phyloP scores from a whole-genome alignment of 2,329 filamentous ascomycete genomes.

The Apiospora hydei region DNA sequence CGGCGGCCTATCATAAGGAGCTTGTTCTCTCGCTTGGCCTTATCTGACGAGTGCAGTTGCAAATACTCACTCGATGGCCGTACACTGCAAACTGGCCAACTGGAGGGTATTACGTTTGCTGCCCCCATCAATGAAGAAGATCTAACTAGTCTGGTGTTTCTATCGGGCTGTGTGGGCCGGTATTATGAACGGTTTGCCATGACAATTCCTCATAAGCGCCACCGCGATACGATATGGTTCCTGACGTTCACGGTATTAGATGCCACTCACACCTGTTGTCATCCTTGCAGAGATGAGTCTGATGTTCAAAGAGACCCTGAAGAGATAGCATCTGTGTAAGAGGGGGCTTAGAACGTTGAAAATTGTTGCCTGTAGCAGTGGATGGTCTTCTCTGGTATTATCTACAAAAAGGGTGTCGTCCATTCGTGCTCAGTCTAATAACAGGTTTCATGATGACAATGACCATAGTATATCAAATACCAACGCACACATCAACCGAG shows the following conservation, averaged over 20 bases:
- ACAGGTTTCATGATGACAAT: too few species aligned
- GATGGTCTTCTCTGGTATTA: too few species aligned
- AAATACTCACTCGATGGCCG: background rate
- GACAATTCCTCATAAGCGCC: background rate
- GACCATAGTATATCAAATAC: too few species aligned
- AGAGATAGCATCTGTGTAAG: too few species aligned
- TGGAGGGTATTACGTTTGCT: background rate
- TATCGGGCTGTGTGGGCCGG: background rate
- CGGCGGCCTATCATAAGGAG: conserved; percentile 16
- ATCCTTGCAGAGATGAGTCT: too few species aligned
- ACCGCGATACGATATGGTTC: background rate
- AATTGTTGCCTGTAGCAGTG: too few species aligned
- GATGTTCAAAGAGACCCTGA: too few species aligned
- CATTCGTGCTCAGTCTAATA: too few species aligned
- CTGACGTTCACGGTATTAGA: background rate
- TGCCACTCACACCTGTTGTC: background rate
- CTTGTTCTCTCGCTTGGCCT: background rate
- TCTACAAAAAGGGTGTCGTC: too few species aligned
- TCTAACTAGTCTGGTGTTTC: background rate
- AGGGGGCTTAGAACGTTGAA: too few species aligned
- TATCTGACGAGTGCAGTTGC: background rate
- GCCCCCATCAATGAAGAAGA: background rate
- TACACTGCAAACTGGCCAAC: background rate
- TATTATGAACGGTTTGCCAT: background rate
- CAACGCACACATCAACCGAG: background rate